Evolutionary conservation across 2,329 filamentous ascomycete species (phyloP).

Genomic region (Verticillium alfalfae): DNA sequence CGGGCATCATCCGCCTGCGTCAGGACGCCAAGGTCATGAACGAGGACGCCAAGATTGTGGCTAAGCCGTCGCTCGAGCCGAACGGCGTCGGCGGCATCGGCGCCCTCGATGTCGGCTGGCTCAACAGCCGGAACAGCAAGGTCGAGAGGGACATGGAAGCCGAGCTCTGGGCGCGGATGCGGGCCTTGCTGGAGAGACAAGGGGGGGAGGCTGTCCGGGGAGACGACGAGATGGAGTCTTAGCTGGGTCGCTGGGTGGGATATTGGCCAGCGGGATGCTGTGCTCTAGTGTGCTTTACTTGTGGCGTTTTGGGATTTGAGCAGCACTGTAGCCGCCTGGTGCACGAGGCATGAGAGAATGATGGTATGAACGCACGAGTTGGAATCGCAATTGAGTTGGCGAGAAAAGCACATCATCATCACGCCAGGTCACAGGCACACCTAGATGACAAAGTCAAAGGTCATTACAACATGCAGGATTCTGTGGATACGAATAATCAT

Average conservation of each 20-base stretch:
- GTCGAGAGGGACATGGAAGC: slow-evolving; percentile 79
- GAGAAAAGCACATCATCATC: no score
- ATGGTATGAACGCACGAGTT: no score
- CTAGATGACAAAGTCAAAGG: no score
- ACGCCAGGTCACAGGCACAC: no score
- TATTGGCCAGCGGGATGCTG: no score
- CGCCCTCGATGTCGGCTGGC: slow-evolving; percentile 74
- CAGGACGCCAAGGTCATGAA: slow-evolving; percentile 17
- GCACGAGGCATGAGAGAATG: no score
- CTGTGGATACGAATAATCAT: not conserved
- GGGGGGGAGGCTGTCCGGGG: slow-evolving; percentile 9
- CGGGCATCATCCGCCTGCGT: slow-evolving; percentile 59
- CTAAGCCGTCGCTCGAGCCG: slow-evolving; percentile 41
- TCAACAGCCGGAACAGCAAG: slow-evolving; percentile 80
- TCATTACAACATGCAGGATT: no score
- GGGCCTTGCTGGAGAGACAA: slow-evolving; percentile 26
- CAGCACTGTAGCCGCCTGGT: no score
- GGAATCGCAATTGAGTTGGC: no score
- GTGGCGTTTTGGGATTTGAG: no score
- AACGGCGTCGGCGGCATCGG: slow-evolving; percentile 51
- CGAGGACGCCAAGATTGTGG: slow-evolving; percentile 11
- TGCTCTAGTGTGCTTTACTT: no score
- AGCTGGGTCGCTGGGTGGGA: no score
- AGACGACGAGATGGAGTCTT: slow-evolving; percentile 1
- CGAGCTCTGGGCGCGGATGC: slow-evolving; percentile 61